These are phyloP conservation scores for Stipa capillata DNA, from an alignment of 176 grass and related monocot species.

Conservation along the genomic window DNA sequence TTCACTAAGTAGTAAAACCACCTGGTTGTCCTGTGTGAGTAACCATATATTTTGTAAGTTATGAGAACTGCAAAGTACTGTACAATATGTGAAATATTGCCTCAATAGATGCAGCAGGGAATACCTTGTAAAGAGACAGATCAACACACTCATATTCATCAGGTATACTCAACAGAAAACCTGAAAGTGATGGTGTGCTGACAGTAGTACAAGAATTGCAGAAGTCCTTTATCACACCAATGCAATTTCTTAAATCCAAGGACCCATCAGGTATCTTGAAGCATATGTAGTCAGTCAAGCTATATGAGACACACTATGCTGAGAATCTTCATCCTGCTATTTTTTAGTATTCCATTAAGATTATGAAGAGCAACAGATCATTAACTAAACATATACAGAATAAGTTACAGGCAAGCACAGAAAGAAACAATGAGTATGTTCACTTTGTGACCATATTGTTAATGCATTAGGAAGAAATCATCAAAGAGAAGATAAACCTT, in stretches of 20 bases:
- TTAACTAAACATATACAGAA: constrained; percentile 6
- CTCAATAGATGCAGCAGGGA: constrained; percentile 5
- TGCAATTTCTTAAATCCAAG: constrained; percentile 64
- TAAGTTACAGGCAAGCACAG: constrained; percentile 3
- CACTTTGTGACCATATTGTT: background rate
- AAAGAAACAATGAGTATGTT: background rate
- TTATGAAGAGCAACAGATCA: background rate
- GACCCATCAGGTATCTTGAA: constrained; percentile 87
- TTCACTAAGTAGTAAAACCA: constrained; percentile 80
- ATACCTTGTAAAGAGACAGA: constrained; percentile 88
- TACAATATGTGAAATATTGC: background rate
- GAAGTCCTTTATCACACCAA: constrained; percentile 68
- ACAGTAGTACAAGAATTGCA: constrained; percentile 24
- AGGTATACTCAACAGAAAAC: constrained; percentile 70
- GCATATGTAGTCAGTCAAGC: constrained; percentile 56
- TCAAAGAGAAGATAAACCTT: constrained; percentile 46
- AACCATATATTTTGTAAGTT: background rate
- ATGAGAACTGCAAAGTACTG: background rate
- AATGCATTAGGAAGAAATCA: background rate
- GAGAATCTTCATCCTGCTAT: constrained; percentile 57
- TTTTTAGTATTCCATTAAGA: constrained; percentile 26
- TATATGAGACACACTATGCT: constrained; percentile 14
- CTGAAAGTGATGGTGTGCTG: constrained; percentile 29
- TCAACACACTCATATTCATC: constrained; percentile 78
- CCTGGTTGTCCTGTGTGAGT: constrained; percentile 65